Conservation (phyloP, 371 early-diverging fungal species). For the Lichtheimia ramosa region DNA sequence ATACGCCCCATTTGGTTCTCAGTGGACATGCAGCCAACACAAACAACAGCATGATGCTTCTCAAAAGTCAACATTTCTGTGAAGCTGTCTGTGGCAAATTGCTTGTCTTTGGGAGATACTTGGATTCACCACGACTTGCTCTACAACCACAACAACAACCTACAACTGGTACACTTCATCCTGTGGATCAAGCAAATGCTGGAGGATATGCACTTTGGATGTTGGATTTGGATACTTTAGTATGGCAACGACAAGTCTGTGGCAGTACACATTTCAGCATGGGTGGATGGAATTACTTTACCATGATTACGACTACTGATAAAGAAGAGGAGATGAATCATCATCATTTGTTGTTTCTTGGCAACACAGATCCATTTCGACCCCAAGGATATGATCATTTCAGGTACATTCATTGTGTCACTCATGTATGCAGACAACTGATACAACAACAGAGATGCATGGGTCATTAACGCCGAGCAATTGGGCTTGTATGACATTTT, state of each 20-base stretch:
- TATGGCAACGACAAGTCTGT: conserved; percentile 61
- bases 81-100: conserved; percentile 58
- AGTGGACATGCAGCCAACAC: conserved; percentile 15
- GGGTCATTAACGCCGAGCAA: conserved; percentile 56
- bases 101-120: conserved; percentile 54
- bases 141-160: background rate
- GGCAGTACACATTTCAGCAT: conserved; percentile 47
- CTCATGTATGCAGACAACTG: background rate
- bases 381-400: conserved; percentile 62
- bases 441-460: conserved; percentile 35
- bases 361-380: conserved; percentile 52
- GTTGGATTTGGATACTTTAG: conserved; percentile 29
- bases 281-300: conserved; percentile 67
- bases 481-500: conserved; percentile 53
- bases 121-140: conserved; percentile 33
- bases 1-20: conserved; percentile 31
- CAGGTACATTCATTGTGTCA: conserved; percentile 20
- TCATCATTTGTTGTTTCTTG: conserved; percentile 40
- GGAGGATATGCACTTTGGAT: background rate
- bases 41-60: conserved; percentile 43
- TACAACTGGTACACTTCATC: background rate
- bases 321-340: no score
- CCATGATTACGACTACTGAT: conserved; percentile 30
- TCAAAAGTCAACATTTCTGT: conserved; percentile 66
- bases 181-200: background rate